Base-by-base conservation (phyloP, 1,284 basidiomycete species). In the Melampsora americana region DNA sequence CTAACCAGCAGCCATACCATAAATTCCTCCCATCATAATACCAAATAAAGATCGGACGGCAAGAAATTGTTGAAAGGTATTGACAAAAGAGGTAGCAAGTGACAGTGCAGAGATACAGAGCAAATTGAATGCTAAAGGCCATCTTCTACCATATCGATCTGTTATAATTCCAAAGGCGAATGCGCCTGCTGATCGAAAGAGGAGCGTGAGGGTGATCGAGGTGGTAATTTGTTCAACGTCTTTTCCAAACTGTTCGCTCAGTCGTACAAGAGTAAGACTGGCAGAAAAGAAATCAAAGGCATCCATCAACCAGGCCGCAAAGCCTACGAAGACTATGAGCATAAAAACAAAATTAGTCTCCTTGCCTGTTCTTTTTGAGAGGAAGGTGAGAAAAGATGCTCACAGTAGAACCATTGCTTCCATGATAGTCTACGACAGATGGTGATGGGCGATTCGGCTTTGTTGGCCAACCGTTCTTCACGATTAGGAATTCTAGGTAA, bases 131-230 rank as follows among this genome's bases (percentile, higher is more conserved):
- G 93, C 88, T 2, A 97, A 85, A 0, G 94, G 93, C 92, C 92
- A 98, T 85, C 94, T 95, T 61, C 95, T 88, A 2, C 95, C 95
- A 82, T 87, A 95, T 11, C 94, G 87, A 66, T 82, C 80, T 0
- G 78, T 75, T 1, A 75, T 39, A 7, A 81, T 76, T 69, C 85
- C 87, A 79, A 96, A 95, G 79, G 94, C 84, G 77, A 93, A 87
- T 42, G 94, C 94, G 30, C 95, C 95, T 42, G 88, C 84, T 0
- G 91, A 90, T 69, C 95, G 89, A 85, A 96, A 92, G 42, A 98
- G 88, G 0, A 97, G 86, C 0, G 95, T 97, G 66, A 98, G 87
- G 2, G 95, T 98, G 82, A 99, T 94, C 7, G 92, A 88, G 35
- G 88, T 88, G 35, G 46, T 66, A 7, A 83, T 81, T 30, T 81